Base-by-base conservation (phyloP, 768 basidiomycete species). In the Agrocybe pediades region DNA sequence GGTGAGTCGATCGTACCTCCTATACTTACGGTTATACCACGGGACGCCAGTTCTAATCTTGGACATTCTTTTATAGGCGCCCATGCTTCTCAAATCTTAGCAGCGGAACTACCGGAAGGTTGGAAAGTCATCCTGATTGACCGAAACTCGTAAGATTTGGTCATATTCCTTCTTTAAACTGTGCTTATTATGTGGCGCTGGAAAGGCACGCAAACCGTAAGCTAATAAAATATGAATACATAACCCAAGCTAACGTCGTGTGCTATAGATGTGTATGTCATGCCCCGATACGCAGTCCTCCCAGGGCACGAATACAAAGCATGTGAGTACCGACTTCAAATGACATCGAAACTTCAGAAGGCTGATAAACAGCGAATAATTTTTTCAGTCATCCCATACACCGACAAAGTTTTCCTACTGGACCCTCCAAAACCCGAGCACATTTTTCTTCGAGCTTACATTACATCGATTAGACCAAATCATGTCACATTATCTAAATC, bases 281-380 rank as follows among this genome's bases (percentile, higher is more conserved):
- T 86, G 36, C 80, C 84, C 3, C 72, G 85, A 47, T 77, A 79
- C 47, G 77, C 83, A 16, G 78, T 85, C 19, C 73, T 86, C 4
- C 74, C 82, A 36, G 78, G 80, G 17, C 81, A 85, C 58, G 84
- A 84, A 66, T 80, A 86, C 68, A 87, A 86, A 72, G 83, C 83
- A 23, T 87, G 81, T 82, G 51, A 55, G 78, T 67, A 16, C 13
- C 15, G 9, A 6, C 26, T 19, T 46, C 39, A 15, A 30, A 9
- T 20, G 20, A 24, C 26, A 7, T 58, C 39, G 30, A 44, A 13
- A 20, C 4, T 9, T 9, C 33, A 1, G 41, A 29, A 41, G 9
- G 33, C 2, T 27, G 11, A 36, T 33, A n/a, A n/a, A n/a, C n/a
- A n/a, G n/a, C n/a, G n/a, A n/a, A n/a, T n/a, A n/a, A 29, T 47